Evolutionary conservation across 2,329 filamentous ascomycete genomes (phyloP).

Genomic region (Talaromyces pinophilus): DNA sequence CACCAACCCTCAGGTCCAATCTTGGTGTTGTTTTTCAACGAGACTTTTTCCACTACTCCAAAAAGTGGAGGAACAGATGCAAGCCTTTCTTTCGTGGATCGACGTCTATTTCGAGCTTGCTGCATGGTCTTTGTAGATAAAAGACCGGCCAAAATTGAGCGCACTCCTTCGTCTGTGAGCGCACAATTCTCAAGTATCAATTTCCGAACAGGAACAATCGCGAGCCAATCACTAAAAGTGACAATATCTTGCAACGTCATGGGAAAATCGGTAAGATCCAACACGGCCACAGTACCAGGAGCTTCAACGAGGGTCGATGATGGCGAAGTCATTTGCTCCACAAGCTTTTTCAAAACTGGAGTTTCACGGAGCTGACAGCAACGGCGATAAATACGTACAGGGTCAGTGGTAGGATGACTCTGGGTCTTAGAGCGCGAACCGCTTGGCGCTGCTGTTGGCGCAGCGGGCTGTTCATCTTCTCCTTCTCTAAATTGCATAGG

Average conservation of each 20-base stretch:
- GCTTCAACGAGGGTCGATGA: slow-evolving; percentile 64
- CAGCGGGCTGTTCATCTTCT: slow-evolving; percentile 59
- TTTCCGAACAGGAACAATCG: slow-evolving; percentile 86
- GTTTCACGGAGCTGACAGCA: slow-evolving; percentile 94
- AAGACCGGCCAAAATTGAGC: slow-evolving; percentile 82
- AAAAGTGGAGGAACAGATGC: slow-evolving; percentile 39
- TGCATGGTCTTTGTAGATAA: slow-evolving; percentile 73
- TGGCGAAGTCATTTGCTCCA: slow-evolving; percentile 76
- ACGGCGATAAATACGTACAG: slow-evolving; percentile 85
- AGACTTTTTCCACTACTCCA: slow-evolving; percentile 81
- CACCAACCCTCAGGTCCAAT: slow-evolving; percentile 88
- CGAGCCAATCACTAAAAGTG: slow-evolving; percentile 89
- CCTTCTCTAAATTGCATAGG: slow-evolving; percentile 80
- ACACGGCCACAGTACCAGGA: slow-evolving; percentile 74
- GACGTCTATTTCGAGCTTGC: slow-evolving; percentile 54
- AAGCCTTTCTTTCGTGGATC: slow-evolving; percentile 38
- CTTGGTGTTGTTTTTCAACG: slow-evolving; percentile 84
- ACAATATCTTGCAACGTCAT: slow-evolving; percentile 80
- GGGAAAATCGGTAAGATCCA: slow-evolving; percentile 82
- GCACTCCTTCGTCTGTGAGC: slow-evolving; percentile 79
- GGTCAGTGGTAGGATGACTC: slow-evolving; percentile 79
- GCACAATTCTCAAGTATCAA: slow-evolving; percentile 84
- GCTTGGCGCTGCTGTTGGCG: slow-evolving; percentile 38
- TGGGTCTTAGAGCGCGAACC: slow-evolving; percentile 55
- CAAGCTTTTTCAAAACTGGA: slow-evolving; percentile 86